A percentile compares a stretch with the other conserved stretches of the same genome.
phyloP scores from a whole-genome alignment of 805 yeast species.

The Diddensiella santjacobensis region DNA sequence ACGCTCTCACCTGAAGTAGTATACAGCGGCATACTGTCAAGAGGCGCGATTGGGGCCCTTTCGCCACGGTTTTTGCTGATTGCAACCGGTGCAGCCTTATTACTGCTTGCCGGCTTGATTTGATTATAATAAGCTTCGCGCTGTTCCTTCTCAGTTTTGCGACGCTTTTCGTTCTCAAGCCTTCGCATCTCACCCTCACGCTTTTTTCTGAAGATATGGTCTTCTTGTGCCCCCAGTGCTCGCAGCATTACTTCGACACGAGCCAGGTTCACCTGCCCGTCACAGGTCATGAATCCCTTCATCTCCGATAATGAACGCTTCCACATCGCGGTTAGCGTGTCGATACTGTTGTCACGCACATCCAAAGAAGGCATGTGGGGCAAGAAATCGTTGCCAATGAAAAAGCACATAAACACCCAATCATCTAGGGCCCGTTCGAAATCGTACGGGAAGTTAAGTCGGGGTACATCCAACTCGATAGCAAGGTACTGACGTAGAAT shows the following conservation, averaged over 20 bases:
- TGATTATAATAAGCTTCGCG: conserved; percentile 11
- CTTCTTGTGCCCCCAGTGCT: conserved; percentile 69
- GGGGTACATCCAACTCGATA: conserved; percentile 70
- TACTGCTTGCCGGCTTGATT: conserved; percentile 3
- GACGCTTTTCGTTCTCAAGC: conserved; percentile 59
- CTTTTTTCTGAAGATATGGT: conserved; percentile 65
- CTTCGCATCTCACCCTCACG: conserved; percentile 67
- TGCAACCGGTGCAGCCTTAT: conserved; percentile 30
- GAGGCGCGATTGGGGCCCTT: conserved; percentile 67
- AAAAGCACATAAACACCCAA: conserved; percentile 98
- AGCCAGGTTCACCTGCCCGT: conserved; percentile 73
- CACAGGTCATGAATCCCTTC: conserved; percentile 81
- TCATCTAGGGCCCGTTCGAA: conserved; percentile 95
- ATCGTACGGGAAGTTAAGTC: conserved; percentile 71
- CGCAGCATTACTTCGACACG: conserved; percentile 70
- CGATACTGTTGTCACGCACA: conserved; percentile 92
- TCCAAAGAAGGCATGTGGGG: conserved; percentile 95
- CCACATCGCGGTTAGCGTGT: conserved; percentile 78
- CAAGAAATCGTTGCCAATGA: conserved; percentile 96
- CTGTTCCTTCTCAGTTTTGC: conserved; percentile 40
- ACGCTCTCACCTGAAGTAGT: conserved; percentile 72
- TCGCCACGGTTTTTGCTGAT: conserved; percentile 56
- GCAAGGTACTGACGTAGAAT: conserved; percentile 84
- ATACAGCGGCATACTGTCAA: conserved; percentile 69
- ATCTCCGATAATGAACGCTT: conserved; percentile 61